phyloP scores from a whole-genome alignment of 352 stramenopile genomes.

The Peronospora belbahrii region DNA sequence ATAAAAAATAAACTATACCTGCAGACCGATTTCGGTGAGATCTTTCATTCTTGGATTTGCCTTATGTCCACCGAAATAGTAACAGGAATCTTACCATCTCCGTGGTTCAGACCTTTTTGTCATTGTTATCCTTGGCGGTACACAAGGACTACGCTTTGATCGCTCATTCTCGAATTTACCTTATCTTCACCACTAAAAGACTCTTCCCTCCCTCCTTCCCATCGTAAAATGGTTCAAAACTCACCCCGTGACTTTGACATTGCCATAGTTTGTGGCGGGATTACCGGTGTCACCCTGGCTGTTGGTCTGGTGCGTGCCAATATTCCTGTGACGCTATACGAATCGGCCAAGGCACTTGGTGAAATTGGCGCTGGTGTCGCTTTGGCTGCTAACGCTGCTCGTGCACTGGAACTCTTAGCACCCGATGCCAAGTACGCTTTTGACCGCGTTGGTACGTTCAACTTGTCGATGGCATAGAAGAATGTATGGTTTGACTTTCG shows the following conservation, averaged over 20 bases:
- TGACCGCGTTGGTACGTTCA: constrained; percentile 31
- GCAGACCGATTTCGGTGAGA: no score
- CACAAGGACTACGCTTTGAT: no score
- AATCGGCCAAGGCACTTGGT: constrained; percentile 25
- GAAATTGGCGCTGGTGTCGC: constrained; percentile 28
- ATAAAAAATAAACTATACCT: no score
- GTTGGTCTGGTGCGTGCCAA: constrained; percentile 18
- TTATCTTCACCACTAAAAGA: constrained; percentile 6
- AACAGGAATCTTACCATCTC: no score
- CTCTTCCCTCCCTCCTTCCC: not conserved
- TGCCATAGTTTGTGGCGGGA: constrained; percentile 24
- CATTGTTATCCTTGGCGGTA: no score
- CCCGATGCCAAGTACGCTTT: constrained; percentile 25
- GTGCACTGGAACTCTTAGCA: constrained; percentile 24
- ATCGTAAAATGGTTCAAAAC: constrained; percentile 14
- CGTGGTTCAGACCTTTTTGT: no score
- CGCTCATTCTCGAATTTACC: constrained; percentile 14
- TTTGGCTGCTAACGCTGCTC: constrained; percentile 17
- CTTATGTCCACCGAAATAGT: no score
- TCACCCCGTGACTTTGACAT: constrained; percentile 22
- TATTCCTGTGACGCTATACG: constrained; percentile 26
- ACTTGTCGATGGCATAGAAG: constrained; percentile 26
- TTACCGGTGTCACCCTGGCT: constrained; percentile 24
- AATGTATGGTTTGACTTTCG: constrained; percentile 32
- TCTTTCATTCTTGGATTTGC: no score